Evolutionary conservation across 192 early-diverging fungal genomes (phyloP), one percentile per base, ranked within the genome.

Genomic region (Spinellus fusiger): DNA sequence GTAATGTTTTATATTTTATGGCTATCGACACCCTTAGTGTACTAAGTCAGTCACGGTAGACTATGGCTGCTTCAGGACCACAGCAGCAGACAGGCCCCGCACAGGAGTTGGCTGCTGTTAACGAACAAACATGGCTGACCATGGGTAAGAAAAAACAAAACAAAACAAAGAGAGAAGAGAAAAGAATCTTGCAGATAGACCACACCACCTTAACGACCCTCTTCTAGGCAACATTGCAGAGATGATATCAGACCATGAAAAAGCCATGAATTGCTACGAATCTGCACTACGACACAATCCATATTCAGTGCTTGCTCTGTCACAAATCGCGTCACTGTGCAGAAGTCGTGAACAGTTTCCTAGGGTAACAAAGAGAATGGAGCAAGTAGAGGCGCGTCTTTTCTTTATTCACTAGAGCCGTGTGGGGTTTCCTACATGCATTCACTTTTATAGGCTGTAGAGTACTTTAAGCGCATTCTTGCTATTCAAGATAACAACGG

Each of bases 381-480:
- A 10, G 4, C 2, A 3, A 15, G 20, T 3, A 22, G 8, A 23
- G 32, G 35, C 26, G 15, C n/a, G 15, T 26, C 1, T 55, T 32
- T 26, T 37, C 44, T 29, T 50, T 31, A 44, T 31, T 38, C n/a
- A 23, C 38, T 23, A 31, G 34, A 32, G n/a, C 10, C 61, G 15
- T 57, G 34, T 49, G 35, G 58, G 32, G 10, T 38, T 16, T 54
- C 18, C 46, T 38, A 52, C 23, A 47, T 35, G 1, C 23, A 32
- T 61, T 8, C 22, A 28, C 54, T 56, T 69, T 22, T 18, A 26
- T 40, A 87, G 79, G 96, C 95, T 4, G 86, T 93, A 22, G 93
- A 93, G 31, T 94, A 89, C 78, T 99, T 96, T 71, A 88, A 96
- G 65, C 82, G 90, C 18, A 88, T 97, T 29, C 75, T 99, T 26